Conservation (phyloP, 805 yeast species). For the Pichia phayaonensis region DNA sequence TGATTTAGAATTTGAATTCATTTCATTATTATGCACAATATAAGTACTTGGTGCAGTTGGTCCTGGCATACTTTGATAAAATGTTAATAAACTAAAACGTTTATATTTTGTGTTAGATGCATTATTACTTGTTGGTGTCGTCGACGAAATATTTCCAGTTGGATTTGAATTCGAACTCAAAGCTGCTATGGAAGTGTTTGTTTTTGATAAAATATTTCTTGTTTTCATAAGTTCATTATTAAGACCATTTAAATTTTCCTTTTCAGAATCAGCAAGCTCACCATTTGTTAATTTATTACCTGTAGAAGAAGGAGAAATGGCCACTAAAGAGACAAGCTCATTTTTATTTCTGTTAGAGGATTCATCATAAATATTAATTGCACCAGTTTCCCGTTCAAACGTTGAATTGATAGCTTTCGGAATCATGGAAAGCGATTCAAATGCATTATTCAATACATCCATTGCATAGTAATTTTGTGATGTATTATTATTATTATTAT, state of each 20-base stretch:
- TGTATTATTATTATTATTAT: neutral
- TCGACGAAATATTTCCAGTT: neutral
- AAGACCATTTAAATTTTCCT: neutral
- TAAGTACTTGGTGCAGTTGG: constrained; percentile 8
- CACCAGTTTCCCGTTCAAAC: constrained; percentile 11
- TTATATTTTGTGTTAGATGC: constrained; percentile 20
- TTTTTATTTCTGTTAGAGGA: neutral
- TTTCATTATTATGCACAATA: neutral
- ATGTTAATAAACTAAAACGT: constrained; percentile 28
- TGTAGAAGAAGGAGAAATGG: neutral
- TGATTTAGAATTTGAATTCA: neutral
- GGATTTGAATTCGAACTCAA: neutral
- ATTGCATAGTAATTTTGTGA: constrained; percentile 24
- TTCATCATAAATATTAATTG: neutral
- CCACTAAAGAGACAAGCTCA: neutral
- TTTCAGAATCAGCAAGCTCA: constrained; percentile 4
- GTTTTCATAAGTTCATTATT: neutral
- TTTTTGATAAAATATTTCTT: neutral
- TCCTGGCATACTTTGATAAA: constrained; percentile 19
- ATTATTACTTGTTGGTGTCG: neutral
- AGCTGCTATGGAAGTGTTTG: neutral
- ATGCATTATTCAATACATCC: constrained; percentile 27
- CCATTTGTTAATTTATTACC: neutral
- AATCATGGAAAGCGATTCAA: constrained; percentile 16
- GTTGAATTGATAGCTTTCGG: neutral